Evolutionary conservation across 208 protist genomes (phyloP).

Genomic region (Herpetomonas samuelpessoai): DNA sequence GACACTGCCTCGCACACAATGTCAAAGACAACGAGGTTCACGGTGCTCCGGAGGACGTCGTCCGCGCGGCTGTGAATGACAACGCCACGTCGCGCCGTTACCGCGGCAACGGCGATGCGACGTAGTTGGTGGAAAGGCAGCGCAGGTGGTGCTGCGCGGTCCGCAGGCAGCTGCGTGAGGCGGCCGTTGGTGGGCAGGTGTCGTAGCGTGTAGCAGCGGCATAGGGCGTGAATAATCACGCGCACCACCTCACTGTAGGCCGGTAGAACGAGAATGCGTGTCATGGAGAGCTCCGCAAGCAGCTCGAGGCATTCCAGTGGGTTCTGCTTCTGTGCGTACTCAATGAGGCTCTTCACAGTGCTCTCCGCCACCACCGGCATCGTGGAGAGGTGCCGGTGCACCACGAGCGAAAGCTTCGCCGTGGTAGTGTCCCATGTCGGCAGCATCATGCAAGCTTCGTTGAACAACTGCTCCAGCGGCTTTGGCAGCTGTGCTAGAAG

Average conservation of each 20-base stretch:
- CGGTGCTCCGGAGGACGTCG: slow-evolving; percentile 72
- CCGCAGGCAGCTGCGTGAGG: slow-evolving; percentile 33
- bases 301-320: slow-evolving; percentile 68
- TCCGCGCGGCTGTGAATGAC: slow-evolving; percentile 77
- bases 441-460: slow-evolving; percentile 63
- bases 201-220: slow-evolving; percentile 63
- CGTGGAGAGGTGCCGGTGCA: slow-evolving; percentile 70
- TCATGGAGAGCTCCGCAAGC: slow-evolving; percentile 70
- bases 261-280: slow-evolving; percentile 56
- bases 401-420: slow-evolving; percentile 58
- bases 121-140: slow-evolving; percentile 34
- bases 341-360: slow-evolving; percentile 58
- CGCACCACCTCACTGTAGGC: slow-evolving; percentile 73
- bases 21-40: slow-evolving; percentile 89
- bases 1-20: slow-evolving; percentile 75
- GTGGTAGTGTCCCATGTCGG: slow-evolving; percentile 47
- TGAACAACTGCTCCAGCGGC: slow-evolving; percentile 33
- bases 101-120: slow-evolving; percentile 57
- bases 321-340: slow-evolving; percentile 49
- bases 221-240: slow-evolving; percentile 48
- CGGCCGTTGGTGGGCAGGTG: slow-evolving; percentile 84
- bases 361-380: slow-evolving; percentile 53
- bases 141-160: slow-evolving; percentile 16
- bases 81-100: slow-evolving; percentile 62
- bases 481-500: slow-evolving; percentile 48